These are phyloP conservation scores for Cryptococcus depauperatus DNA, from an alignment of 1,284 basidiomycete genomes.

Conservation along the genomic window DNA sequence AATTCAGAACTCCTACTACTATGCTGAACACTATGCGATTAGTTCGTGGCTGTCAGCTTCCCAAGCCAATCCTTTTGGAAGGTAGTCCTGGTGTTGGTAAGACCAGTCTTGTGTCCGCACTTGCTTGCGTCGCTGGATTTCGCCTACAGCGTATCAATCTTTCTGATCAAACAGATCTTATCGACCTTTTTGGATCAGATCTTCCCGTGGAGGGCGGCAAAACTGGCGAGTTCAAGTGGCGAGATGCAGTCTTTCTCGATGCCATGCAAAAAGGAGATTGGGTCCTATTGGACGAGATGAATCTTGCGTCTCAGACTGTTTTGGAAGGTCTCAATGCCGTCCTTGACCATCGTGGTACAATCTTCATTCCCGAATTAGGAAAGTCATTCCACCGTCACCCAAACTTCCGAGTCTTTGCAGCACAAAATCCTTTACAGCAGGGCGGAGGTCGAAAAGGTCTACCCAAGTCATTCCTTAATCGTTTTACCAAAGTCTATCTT, in stretches of 20 bases:
- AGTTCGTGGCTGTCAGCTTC: slow-evolving; percentile 78
- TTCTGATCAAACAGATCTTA: slow-evolving; percentile 95
- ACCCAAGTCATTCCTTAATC: slow-evolving; percentile 94
- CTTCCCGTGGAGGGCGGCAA: slow-evolving; percentile 86
- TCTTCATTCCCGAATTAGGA: slow-evolving; percentile 92
- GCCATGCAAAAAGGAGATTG: slow-evolving; percentile 90
- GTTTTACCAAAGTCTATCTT: slow-evolving; percentile 95
- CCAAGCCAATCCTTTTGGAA: slow-evolving; percentile 89
- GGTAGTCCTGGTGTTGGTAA: slow-evolving; percentile 99
- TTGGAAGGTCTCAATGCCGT: slow-evolving; percentile 96
- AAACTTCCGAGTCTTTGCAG: slow-evolving; percentile 91
- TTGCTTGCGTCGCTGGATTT: slow-evolving; percentile 74
- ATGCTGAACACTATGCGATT: slow-evolving; percentile 83
- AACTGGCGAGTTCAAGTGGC: slow-evolving; percentile 94
- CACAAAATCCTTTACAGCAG: slow-evolving; percentile 94
- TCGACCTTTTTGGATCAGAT: slow-evolving; percentile 95
- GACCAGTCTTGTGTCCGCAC: slow-evolving; percentile 83
- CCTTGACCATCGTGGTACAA: slow-evolving; percentile 89
- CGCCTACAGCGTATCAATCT: slow-evolving; percentile 91
- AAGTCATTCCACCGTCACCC: slow-evolving; percentile 83
- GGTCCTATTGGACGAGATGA: slow-evolving; percentile 99
- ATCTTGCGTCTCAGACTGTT: slow-evolving; percentile 89
- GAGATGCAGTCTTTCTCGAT: slow-evolving; percentile 88
- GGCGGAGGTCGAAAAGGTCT: slow-evolving; percentile 96
- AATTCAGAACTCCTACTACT: slow-evolving; percentile 81